phyloP scores from a whole-genome alignment of 148 eudicot species.

The Salicornia ramosissima region DNA sequence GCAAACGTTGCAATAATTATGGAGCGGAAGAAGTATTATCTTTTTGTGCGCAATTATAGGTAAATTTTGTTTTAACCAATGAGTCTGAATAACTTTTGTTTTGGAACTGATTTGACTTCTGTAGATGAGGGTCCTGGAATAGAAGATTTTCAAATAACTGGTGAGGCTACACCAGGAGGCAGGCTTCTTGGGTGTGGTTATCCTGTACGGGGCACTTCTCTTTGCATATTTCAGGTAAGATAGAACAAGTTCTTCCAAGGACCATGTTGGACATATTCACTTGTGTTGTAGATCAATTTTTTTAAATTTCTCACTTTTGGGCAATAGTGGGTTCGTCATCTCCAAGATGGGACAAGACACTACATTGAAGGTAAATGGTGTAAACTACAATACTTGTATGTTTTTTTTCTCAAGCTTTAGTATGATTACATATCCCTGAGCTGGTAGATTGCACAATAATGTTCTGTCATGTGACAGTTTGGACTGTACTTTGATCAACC shows the following conservation, averaged over 20 bases:
- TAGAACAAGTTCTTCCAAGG: background rate
- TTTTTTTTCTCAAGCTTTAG: background rate
- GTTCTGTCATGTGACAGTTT: conserved; percentile 12
- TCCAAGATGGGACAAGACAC: conserved; percentile 91
- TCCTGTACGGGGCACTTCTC: conserved; percentile 86
- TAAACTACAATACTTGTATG: background rate
- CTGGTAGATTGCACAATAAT: conserved; percentile 5
- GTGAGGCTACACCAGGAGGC: conserved; percentile 82
- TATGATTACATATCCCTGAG: background rate
- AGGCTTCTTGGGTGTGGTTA: conserved; percentile 81
- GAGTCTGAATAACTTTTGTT: background rate
- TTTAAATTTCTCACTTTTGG: conserved; percentile 15
- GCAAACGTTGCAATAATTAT: no score
- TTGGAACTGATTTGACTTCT: conserved; percentile 7
- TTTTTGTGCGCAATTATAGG: background rate
- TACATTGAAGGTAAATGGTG: conserved; percentile 71
- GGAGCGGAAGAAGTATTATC: no score
- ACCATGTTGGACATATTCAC: background rate
- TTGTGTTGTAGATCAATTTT: conserved; percentile 3
- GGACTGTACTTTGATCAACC: conserved; percentile 13
- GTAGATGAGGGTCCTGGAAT: conserved; percentile 79
- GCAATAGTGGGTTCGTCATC: conserved; percentile 92
- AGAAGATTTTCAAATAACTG: conserved; percentile 78
- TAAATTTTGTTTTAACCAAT: background rate
- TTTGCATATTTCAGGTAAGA: conserved; percentile 88